Conservation (phyloP, 192 early-diverging fungal species). For the Spizellomyces punctatus region DNA sequence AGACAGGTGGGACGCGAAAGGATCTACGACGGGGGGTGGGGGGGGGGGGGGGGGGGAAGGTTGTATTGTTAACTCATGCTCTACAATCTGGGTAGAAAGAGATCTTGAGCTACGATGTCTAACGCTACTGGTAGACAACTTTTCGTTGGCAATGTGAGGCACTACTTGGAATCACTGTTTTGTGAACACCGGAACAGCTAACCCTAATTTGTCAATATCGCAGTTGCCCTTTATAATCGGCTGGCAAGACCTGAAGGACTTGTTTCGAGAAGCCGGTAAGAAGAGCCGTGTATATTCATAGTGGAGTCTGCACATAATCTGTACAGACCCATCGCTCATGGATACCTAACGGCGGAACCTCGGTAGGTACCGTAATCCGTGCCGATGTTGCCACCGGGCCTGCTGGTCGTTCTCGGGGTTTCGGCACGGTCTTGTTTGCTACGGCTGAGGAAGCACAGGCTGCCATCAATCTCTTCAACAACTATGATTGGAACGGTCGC, state of each 20-base stretch:
- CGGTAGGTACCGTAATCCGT: slow-evolving; percentile 45
- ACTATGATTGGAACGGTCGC: slow-evolving; percentile 52
- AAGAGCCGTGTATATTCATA: not conserved
- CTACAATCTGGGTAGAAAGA: too few relatives aligned
- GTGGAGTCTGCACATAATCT: not conserved
- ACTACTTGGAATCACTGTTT: not conserved
- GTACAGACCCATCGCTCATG: slow-evolving; percentile 2
- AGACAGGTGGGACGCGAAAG: too few relatives aligned
- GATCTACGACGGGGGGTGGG: too few relatives aligned
- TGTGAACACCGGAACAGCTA: not conserved
- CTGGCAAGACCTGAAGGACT: slow-evolving; percentile 67
- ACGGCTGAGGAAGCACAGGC: slow-evolving; percentile 44
- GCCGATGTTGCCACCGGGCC: slow-evolving; percentile 43
- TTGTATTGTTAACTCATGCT: too few relatives aligned
- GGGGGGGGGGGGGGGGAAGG: too few relatives aligned
- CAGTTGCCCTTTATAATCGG: slow-evolving; percentile 72
- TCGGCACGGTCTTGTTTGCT: slow-evolving; percentile 50
- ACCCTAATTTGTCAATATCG: not conserved
- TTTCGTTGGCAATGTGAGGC: slow-evolving; percentile 71
- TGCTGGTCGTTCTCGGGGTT: slow-evolving; percentile 47
- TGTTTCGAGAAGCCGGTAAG: slow-evolving; percentile 45
- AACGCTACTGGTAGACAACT: slow-evolving; percentile 50
- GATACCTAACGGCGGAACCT: too few relatives aligned
- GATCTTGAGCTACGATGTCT: too few relatives aligned
- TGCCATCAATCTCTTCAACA: slow-evolving; percentile 49